Base-by-base conservation (phyloP, 192 early-diverging fungal genomes). In the Chytriomyces hyalinus region DNA sequence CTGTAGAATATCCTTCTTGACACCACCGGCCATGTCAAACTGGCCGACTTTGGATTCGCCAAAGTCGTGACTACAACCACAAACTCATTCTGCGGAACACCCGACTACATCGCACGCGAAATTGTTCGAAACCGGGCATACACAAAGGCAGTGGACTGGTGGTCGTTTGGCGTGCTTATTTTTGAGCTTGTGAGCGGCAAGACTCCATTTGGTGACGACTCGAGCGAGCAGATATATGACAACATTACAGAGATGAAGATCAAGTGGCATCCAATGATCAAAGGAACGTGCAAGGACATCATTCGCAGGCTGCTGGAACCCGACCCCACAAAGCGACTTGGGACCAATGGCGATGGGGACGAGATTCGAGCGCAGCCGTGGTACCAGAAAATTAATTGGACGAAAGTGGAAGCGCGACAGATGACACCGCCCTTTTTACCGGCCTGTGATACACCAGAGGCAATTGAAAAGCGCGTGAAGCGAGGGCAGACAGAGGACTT, bases 91-190 rank as follows among this genome's bases (percentile, higher is more conserved):
- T 98, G 96, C 80, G 97, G 97, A 10, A 99, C 97, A 8, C 96
- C 96, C 17, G 97, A 99, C 80, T 98, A 97, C 80, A 91, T 98
- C 63, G 94, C 97, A 0, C 94, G 92, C 10, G 97, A 98, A 86
- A 57, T 57, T 20, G 53, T 98, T 11, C 85, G 91, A 49, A 92
- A 90, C 53, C 90, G 93, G 59, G 93, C 94, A 11, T 99, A 99
- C 83, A 92, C 89, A 45, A 96, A 96, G 75, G 90, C 93, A 8
- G 96, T 97, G 1, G 97, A 99, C 87, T 99, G 97, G 97, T 99
- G 96, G 96, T 94, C 97, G 5, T 87, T 98, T 60, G 97, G 97
- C 64, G 95, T 97, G 26, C 84, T 99, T 61, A 83, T 99, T 15
- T 99, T 92, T 70, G 93, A 92, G 78, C 84, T 91, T 77, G 74